phyloP scores from a whole-genome alignment of 768 basidiomycete species.

The Leccinum subgranulosum region DNA sequence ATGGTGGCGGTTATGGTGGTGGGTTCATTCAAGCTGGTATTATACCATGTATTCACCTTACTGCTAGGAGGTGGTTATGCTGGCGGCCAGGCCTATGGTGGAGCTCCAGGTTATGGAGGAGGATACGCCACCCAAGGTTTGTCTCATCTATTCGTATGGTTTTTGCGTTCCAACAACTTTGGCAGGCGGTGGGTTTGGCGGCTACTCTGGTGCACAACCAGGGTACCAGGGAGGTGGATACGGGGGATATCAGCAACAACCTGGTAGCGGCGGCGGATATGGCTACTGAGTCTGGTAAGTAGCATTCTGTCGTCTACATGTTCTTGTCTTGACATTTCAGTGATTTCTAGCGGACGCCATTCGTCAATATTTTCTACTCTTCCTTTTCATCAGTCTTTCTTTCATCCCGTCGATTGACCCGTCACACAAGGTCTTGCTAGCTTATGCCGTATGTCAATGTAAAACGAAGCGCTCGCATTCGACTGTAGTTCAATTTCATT shows the following conservation, averaged over 20 bases:
- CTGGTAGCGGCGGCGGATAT: conserved; percentile 28
- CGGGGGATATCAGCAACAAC: conserved; percentile 24
- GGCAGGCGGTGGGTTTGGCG: conserved; percentile 9
- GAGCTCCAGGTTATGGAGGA: conserved; percentile 26
- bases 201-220: conserved; percentile 18
- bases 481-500: not conserved
- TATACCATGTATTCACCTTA: conserved; percentile 12
- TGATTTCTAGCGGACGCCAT: not conserved
- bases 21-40: not conserved
- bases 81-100: conserved; percentile 22
- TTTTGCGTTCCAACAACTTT: not conserved
- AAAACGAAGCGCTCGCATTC: conserved; percentile 12
- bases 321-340: not conserved
- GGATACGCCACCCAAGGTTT: conserved; percentile 15
- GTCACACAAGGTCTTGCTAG: conserved; percentile 6
- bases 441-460: conserved; percentile 19
- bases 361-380: not conserved
- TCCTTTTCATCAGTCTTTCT: not conserved
- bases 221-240: conserved; percentile 25
- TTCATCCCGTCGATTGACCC: not conserved
- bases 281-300: conserved; percentile 23
- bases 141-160: not conserved
- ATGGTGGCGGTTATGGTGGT: conserved; percentile 30
- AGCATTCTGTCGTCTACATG: no score
- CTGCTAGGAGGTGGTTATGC: conserved; percentile 27